Conservation (phyloP, 345 rosid genomes). For the Trapa bicornis region DNA sequence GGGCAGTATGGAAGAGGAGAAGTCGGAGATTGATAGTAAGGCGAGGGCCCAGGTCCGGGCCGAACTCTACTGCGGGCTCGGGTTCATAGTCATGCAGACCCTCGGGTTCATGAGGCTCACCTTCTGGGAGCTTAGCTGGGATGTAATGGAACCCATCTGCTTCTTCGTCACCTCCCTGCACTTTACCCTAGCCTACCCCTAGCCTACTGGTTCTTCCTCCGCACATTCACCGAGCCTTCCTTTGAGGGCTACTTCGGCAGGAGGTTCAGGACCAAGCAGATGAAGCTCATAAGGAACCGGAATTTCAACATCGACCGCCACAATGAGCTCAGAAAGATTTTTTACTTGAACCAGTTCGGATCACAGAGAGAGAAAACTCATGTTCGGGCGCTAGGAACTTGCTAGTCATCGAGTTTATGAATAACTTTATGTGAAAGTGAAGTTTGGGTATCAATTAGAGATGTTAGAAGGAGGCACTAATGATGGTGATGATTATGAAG, state of each 20-base stretch:
- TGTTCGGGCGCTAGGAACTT: neutral
- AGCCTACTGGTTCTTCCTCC: slow-evolving; percentile 64
- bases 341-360: slow-evolving; percentile 9
- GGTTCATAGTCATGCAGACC: slow-evolving; percentile 47
- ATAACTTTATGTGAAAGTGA: neutral
- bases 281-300: slow-evolving; percentile 35
- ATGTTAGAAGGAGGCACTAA: too few relatives aligned
- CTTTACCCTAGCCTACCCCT: too few relatives aligned
- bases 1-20: slow-evolving; percentile 45
- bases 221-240: slow-evolving; percentile 70
- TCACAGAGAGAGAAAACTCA: neutral
- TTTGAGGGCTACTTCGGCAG: slow-evolving; percentile 65
- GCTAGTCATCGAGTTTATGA: too few relatives aligned
- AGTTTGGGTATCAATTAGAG: too few relatives aligned
- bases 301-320: slow-evolving; percentile 41
- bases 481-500: too few relatives aligned
- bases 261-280: slow-evolving; percentile 53
- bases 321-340: slow-evolving; percentile 27
- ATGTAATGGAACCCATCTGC: slow-evolving; percentile 95
- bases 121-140: slow-evolving; percentile 93
- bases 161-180: slow-evolving; percentile 65
- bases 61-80: slow-evolving; percentile 65
- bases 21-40: slow-evolving; percentile 41
- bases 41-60: slow-evolving; percentile 43
- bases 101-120: slow-evolving; percentile 86